Conservation (phyloP, 495 filamentous ascomycete genomes). For the Tuber indicum region DNA sequence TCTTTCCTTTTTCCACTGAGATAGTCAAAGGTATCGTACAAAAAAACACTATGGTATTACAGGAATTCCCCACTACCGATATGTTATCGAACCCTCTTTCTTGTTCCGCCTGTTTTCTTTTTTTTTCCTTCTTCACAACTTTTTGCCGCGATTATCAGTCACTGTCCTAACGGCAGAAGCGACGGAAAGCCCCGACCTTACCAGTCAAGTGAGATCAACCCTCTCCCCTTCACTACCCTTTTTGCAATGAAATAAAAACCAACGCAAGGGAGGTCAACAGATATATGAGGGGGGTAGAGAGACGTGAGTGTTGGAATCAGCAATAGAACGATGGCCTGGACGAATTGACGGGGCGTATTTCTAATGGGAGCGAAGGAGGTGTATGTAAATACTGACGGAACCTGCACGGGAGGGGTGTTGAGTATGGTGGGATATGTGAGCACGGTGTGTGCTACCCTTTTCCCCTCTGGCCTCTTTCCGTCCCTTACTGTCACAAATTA, state of each 20-base stretch:
- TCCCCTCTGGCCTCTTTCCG: background rate
- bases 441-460: background rate
- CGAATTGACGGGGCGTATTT: background rate
- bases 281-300: background rate
- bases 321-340: background rate
- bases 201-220: background rate
- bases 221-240: background rate
- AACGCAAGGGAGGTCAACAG: background rate
- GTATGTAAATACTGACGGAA: background rate
- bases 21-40: background rate
- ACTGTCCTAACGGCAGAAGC: background rate
- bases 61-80: background rate
- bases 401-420: background rate
- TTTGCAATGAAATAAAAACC: background rate
- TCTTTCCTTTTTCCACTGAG: background rate
- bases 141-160: background rate
- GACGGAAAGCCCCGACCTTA: background rate
- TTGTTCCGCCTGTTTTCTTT: background rate
- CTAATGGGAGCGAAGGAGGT: background rate
- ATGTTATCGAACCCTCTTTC: background rate
- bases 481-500: background rate
- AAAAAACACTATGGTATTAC: background rate
- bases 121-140: background rate
- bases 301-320: background rate
- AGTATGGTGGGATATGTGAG: background rate